Evolutionary conservation across 2,329 filamentous ascomycete species (phyloP).

Genomic region (Microcyclosporella mali): DNA sequence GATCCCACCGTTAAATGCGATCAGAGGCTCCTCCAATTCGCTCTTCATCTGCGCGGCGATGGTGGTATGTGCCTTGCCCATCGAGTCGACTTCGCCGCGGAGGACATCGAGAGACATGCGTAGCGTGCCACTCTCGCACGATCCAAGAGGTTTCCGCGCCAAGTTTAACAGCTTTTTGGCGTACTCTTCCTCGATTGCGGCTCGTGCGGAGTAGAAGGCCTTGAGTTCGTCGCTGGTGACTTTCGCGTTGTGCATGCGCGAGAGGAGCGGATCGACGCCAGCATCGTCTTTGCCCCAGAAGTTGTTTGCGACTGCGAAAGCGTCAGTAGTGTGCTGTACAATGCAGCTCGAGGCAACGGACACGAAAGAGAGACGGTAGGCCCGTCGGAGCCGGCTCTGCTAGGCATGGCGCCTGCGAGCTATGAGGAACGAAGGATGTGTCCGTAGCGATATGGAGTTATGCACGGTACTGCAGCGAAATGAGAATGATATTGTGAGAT

Average conservation of each 20-base stretch:
- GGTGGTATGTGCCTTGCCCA: slow-evolving; percentile 86
- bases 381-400: slow-evolving; percentile 28
- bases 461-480: too few species aligned
- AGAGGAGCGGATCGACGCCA: slow-evolving; percentile 81
- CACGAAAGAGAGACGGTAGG: slow-evolving; percentile 34
- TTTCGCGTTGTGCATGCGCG: slow-evolving; percentile 92
- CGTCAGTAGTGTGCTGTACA: slow-evolving; percentile 29
- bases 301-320: slow-evolving; percentile 81
- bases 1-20: slow-evolving; percentile 87
- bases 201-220: slow-evolving; percentile 82
- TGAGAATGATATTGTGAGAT: too few species aligned
- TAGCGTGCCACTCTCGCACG: slow-evolving; percentile 77
- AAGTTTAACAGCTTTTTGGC: slow-evolving; percentile 79
- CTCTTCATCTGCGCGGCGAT: slow-evolving; percentile 93
- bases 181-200: slow-evolving; percentile 95
- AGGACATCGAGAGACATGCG: slow-evolving; percentile 80
- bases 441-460: too few species aligned
- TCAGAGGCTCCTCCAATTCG: slow-evolving; percentile 87
- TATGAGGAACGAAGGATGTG: too few species aligned
- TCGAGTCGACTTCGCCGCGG: slow-evolving; percentile 81
- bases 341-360: slow-evolving; percentile 12
- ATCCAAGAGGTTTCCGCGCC: slow-evolving; percentile 81
- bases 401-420: slow-evolving; percentile 25
- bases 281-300: slow-evolving; percentile 99
- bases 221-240: slow-evolving; percentile 90